A percentile compares a stretch with the other conserved stretches of the same genome.
Evolutionary conservation across 306 rosid genomes (phyloP).

Genomic region (Bauhinia variegata): DNA sequence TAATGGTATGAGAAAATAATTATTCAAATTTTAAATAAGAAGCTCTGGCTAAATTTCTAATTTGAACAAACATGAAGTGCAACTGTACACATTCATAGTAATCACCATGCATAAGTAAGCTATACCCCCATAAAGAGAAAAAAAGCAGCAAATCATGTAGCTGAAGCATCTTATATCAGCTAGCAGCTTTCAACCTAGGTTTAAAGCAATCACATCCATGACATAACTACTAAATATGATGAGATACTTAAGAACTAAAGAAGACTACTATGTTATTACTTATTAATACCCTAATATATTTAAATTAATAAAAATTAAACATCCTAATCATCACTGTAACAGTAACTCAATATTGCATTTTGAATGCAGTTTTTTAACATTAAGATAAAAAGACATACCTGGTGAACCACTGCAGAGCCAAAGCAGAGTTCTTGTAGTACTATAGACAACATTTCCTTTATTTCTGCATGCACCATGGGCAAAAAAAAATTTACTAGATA

Average conservation of each 20-base stretch:
- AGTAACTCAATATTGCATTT: slow-evolving; percentile 6
- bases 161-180: background rate
- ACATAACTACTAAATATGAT: no score
- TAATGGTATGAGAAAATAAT: no score
- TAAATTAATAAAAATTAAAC: background rate
- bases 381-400: slow-evolving; percentile 53
- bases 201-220: background rate
- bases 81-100: no score
- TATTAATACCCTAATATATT: background rate
- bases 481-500: no score
- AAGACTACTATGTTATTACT: background rate
- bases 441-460: slow-evolving; percentile 75
- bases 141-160: background rate
- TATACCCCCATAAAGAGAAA: background rate
- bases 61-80: background rate
- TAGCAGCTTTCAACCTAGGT: background rate
- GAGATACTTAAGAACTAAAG: no score
- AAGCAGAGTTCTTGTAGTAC: slow-evolving; percentile 76
- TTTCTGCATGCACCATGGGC: slow-evolving; percentile 73
- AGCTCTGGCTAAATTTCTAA: background rate
- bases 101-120: background rate
- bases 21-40: background rate
- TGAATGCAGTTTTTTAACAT: slow-evolving; percentile 12
- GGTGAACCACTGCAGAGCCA: slow-evolving; percentile 94
- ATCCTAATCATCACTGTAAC: slow-evolving; percentile 12